Conservation (phyloP, 108 stramenopile genomes). For the Nitzschia putrida region DNA sequence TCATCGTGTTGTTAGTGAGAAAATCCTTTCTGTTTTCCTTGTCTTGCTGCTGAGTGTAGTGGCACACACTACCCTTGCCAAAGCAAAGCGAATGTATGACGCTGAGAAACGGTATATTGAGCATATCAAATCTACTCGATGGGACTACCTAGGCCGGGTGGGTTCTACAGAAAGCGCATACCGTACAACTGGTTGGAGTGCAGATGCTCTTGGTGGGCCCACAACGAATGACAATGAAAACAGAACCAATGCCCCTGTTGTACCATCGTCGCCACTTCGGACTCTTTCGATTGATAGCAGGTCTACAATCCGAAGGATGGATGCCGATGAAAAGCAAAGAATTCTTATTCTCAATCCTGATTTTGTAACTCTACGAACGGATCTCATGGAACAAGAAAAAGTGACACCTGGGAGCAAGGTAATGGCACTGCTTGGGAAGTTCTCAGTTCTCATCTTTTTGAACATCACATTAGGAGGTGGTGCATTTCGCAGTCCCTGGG, state of each 20-base stretch:
- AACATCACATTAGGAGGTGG: conserved; percentile 93
- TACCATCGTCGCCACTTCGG: conserved; percentile 24
- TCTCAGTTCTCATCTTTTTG: conserved; percentile 83
- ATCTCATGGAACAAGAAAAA: conserved; percentile 77
- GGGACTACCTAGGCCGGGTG: conserved; percentile 34
- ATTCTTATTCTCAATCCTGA: conserved; percentile 64
- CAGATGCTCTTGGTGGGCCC: conserved; percentile 24
- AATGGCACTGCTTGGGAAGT: conserved; percentile 63
- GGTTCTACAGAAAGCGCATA: conserved; percentile 20
- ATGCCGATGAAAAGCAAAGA: conserved; percentile 41
- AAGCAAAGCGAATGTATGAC: conserved; percentile 83
- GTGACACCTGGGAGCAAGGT: conserved; percentile 68
- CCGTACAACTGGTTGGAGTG: conserved; percentile 34
- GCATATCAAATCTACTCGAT: conserved; percentile 32
- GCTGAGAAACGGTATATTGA: conserved; percentile 70
- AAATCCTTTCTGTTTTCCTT: conserved; percentile 75
- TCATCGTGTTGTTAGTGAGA: conserved; percentile 84
- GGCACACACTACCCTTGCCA: conserved; percentile 81
- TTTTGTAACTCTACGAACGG: conserved; percentile 52
- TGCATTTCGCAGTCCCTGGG: conserved; percentile 85
- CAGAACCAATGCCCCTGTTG: conserved; percentile 12
- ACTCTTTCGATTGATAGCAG: conserved; percentile 31
- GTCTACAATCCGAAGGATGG: conserved; percentile 17
- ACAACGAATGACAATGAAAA: conserved; percentile 17
- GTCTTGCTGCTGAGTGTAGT: conserved; percentile 80